These are phyloP conservation scores for Yarrowia alimentaria DNA, from an alignment of 805 yeast genomes.

Conservation along the genomic window DNA sequence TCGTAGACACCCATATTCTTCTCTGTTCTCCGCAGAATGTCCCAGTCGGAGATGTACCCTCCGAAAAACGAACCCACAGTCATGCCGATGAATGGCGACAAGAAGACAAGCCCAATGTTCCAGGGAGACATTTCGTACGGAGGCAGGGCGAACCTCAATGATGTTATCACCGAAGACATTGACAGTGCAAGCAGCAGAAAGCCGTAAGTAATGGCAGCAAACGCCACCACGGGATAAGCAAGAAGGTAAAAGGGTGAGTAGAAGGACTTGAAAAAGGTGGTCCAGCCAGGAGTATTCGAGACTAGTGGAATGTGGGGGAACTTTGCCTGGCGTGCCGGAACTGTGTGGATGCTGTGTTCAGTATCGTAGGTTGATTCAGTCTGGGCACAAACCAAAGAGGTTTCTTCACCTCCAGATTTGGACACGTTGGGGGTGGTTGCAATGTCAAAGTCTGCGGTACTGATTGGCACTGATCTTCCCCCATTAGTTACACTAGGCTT, in stretches of 20 bases:
- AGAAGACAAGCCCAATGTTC: conserved; percentile 25
- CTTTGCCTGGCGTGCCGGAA: no score
- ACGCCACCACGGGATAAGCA: conserved; percentile 20
- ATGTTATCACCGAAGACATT: conserved; percentile 15
- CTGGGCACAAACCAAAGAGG: no score
- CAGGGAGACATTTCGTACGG: conserved; percentile 28
- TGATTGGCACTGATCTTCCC: no score
- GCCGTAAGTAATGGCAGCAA: conserved; percentile 27
- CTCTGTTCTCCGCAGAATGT: conserved; percentile 24
- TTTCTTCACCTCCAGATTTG: no score
- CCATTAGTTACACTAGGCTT: no score
- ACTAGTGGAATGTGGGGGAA: conserved; percentile 1
- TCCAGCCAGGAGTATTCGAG: conserved; percentile 22
- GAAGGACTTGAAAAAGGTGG: conserved; percentile 1
- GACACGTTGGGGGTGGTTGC: no score
- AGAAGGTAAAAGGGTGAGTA: conserved; percentile 20
- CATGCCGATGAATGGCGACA: conserved; percentile 29
- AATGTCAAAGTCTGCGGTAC: no score
- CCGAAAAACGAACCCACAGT: conserved; percentile 29
- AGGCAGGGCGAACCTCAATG: conserved; percentile 12
- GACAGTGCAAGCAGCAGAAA: conserved; percentile 24
- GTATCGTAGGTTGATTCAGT: no score
- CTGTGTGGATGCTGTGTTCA: neutral
- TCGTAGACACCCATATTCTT: conserved; percentile 29
- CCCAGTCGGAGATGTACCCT: conserved; percentile 28